Conservation (phyloP, 208 protist genomes). For the Wallacemonas collosoma region DNA sequence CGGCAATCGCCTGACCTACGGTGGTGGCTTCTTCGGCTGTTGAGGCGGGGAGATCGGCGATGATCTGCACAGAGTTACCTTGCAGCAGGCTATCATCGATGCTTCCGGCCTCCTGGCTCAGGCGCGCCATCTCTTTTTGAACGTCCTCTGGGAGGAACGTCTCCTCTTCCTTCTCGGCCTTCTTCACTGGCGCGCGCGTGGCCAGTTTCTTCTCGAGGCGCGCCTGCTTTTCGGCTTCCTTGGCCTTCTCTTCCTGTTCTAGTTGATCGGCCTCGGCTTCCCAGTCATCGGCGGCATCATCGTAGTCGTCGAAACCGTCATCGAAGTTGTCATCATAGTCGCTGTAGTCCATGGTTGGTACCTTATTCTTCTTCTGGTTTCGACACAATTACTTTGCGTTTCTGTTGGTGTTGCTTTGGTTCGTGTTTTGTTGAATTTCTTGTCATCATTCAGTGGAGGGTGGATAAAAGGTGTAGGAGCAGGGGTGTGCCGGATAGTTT, state of each 20-base stretch:
- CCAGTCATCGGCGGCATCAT: constrained; percentile 88
- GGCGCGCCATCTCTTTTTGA: constrained; percentile 45
- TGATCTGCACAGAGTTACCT: constrained; percentile 27
- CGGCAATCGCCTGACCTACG: constrained; percentile 60
- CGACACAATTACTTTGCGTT: too few species aligned
- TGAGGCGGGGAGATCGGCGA: constrained; percentile 42
- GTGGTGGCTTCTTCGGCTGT: constrained; percentile 41
- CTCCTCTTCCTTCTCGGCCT: constrained; percentile 47
- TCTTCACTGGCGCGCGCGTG: constrained; percentile 54
- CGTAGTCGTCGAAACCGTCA: constrained; percentile 54
- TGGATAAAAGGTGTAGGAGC: too few species aligned
- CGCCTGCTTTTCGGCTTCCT: constrained; percentile 49
- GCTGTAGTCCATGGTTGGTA: constrained; percentile 36
- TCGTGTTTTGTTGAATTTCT: too few species aligned
- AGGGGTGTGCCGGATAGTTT: too few species aligned
- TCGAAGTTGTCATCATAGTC: constrained; percentile 39
- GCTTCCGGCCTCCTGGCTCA: constrained; percentile 58
- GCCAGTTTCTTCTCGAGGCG: constrained; percentile 64
- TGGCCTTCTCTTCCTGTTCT: constrained; percentile 56
- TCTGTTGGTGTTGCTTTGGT: too few species aligned
- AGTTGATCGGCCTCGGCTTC: constrained; percentile 68
- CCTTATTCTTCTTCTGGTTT: not conserved
- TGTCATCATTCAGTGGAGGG: too few species aligned
- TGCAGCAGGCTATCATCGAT: constrained; percentile 30
- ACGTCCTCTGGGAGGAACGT: constrained; percentile 47